Evolutionary conservation across 2,329 filamentous ascomycete species (phyloP), one percentile per base, ranked within the genome.

Genomic region (Aspergillus pseudonomiae): DNA sequence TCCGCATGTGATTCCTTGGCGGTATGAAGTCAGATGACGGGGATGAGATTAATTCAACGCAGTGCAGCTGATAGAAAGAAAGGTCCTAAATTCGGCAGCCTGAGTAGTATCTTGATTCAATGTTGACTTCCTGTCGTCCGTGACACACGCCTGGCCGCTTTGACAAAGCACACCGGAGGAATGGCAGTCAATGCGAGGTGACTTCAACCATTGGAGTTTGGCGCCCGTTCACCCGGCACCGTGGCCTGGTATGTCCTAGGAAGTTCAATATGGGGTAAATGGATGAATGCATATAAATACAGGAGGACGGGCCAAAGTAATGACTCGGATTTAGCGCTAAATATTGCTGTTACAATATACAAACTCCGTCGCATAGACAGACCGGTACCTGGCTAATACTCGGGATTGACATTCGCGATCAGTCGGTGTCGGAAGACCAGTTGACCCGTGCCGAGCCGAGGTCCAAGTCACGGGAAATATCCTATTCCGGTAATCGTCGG

Each of bases 401-500:
- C 21, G 59, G 55, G 21, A 46, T 55, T 50, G 50, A 16, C 28
- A 32, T 50, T 30, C 28, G 24, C 50, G 30, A 6, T 32, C 36
- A 52, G 11, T 52, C 55, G 11, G 48, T 28, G 30, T 41, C 46
- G 46, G 46, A 57, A 61, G n/a, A 1, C 11, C 11, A 14, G 26
- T 67, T 70, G 41, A 63, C 64, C 64, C 67, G 62, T 2, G 7
- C 69, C 67, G 72, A 74, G 70, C 72, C 72, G 71, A 73, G 72
- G 72, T 70, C 48, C 65, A 65, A 43, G 53, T 41, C 26, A 60
- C 39, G 62, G 21, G 48, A 28, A 9, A 9, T 19, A 12, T 52
- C 48, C 46, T 32, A 32, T 52, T 32, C 21, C 36, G 26, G 57
- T 36, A 39, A 30, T 63, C 26, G 54, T 58, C 54, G 50, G 50